Percentiles rank a stretch among this genome's conserved stretches.
phyloP scores from a whole-genome alignment of 208 protist species.

The Perkinsela sp. region DNA sequence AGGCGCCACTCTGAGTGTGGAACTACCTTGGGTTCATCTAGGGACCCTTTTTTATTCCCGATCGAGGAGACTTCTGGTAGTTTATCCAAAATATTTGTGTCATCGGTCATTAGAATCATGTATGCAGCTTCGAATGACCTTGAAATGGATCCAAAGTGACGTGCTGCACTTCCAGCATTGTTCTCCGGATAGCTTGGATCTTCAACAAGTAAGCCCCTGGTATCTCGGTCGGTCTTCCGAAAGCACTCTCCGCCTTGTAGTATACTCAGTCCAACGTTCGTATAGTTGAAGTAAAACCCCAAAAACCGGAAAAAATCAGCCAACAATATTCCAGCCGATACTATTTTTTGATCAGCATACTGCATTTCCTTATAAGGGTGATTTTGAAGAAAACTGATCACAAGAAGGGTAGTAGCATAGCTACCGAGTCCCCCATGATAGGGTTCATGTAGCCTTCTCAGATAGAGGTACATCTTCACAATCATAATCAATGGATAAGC shows the following conservation, averaged over 20 bases:
- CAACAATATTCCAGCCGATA: constrained; percentile 55
- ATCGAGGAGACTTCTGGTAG: neutral
- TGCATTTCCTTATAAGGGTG: constrained; percentile 33
- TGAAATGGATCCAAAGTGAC: neutral
- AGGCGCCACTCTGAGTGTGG: too few relatives aligned
- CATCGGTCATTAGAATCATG: neutral
- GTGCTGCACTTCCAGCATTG: neutral
- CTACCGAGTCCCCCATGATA: constrained; percentile 67
- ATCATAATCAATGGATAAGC: constrained; percentile 36
- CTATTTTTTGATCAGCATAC: constrained; percentile 13
- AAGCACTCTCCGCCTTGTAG: constrained; percentile 20
- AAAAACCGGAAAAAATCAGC: constrained; percentile 75
- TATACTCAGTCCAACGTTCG: constrained; percentile 33
- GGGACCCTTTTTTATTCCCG: too few relatives aligned
- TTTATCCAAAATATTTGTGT: neutral
- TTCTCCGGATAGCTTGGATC: neutral
- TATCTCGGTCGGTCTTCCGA: neutral
- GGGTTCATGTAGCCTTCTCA: constrained; percentile 65
- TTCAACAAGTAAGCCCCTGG: neutral
- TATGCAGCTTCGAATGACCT: neutral
- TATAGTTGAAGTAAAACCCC: constrained; percentile 46
- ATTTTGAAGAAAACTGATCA: constrained; percentile 62
- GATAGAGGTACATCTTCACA: constrained; percentile 65
- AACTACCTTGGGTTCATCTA: too few relatives aligned
- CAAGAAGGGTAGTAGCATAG: constrained; percentile 54